phyloP scores from a whole-genome alignment of 2,329 filamentous ascomycete species.

The Penicillium fuscoglaucum region DNA sequence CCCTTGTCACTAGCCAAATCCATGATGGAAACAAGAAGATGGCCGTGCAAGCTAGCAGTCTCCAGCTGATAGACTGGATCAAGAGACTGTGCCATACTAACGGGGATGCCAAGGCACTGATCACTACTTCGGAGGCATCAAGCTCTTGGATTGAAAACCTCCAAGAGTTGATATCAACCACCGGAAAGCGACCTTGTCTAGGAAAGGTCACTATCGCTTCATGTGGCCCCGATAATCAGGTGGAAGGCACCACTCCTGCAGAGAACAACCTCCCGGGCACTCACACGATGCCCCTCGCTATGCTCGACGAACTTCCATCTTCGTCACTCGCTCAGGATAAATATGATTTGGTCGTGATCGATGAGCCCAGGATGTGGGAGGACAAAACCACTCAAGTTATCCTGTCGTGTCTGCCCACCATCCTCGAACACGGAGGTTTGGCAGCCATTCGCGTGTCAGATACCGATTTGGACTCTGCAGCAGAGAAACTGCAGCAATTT shows the following conservation, averaged over 20 bases:
- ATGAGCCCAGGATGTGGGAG: conserved; percentile 15
- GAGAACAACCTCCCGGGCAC: neutral
- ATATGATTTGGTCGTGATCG: conserved; percentile 18
- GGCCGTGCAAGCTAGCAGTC: conserved; percentile 4
- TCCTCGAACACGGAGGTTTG: conserved; percentile 14
- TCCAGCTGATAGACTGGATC: conserved; percentile 18
- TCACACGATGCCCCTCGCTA: conserved; percentile 2
- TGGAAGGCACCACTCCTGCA: neutral
- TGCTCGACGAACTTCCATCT: conserved; percentile 8
- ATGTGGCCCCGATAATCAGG: neutral
- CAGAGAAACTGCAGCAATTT: conserved; percentile 6
- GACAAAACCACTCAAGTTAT: neutral
- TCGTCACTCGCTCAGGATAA: conserved; percentile 7
- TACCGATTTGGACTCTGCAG: neutral
- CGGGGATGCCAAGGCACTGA: conserved; percentile 12
- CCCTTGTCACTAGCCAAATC: conserved; percentile 5
- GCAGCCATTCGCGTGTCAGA: conserved; percentile 14
- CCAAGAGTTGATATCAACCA: neutral
- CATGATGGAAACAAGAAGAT: conserved; percentile 3
- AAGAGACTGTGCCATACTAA: conserved; percentile 20
- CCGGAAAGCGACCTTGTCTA: conserved; percentile 14
- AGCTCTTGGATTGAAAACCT: conserved; percentile 10
- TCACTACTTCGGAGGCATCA: conserved; percentile 4
- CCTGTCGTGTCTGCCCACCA: conserved; percentile 5
- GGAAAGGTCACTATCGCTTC: conserved; percentile 13